These are phyloP conservation scores for Macrotyloma uniflorum DNA, from an alignment of 306 rosid species.

Conservation along the genomic window DNA sequence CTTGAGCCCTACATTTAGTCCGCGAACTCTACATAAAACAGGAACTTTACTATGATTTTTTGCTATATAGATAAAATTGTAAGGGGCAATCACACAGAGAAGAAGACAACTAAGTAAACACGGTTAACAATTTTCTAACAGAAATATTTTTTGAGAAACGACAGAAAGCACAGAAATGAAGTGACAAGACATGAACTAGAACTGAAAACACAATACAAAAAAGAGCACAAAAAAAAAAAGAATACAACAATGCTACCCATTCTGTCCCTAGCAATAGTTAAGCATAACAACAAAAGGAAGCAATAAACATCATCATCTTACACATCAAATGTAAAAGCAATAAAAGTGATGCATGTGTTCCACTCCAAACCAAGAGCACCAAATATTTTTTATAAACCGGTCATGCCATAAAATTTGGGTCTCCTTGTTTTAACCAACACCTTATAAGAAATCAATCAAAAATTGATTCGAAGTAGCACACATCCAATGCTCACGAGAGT, in stretches of 20 bases:
- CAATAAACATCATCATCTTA: neutral
- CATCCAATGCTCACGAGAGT: neutral
- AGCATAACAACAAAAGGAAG: neutral
- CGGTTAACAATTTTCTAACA: neutral
- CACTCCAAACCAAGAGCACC: neutral
- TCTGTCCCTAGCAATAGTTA: neutral
- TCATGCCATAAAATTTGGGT: neutral
- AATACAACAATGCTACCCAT: constrained; percentile 16
- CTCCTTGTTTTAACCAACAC: neutral
- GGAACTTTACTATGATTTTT: constrained; percentile 14
- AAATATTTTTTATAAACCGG: constrained; percentile 7
- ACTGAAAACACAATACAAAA: neutral
- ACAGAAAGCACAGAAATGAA: constrained; percentile 13
- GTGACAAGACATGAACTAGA: constrained; percentile 16
- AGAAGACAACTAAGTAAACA: constrained; percentile 11
- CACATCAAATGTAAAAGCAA: neutral
- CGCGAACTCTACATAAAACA: constrained; percentile 52
- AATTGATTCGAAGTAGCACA: neutral
- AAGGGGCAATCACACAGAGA: constrained; percentile 1
- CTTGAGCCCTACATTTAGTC: constrained; percentile 59
- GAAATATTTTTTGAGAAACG: neutral
- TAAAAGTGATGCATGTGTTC: neutral
- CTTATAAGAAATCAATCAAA: neutral
- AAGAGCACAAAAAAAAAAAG: too few species aligned
- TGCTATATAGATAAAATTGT: constrained; percentile 4